Conservation (phyloP, 2,329 filamentous ascomycete species). For the Ophiosphaerella korrae region DNA sequence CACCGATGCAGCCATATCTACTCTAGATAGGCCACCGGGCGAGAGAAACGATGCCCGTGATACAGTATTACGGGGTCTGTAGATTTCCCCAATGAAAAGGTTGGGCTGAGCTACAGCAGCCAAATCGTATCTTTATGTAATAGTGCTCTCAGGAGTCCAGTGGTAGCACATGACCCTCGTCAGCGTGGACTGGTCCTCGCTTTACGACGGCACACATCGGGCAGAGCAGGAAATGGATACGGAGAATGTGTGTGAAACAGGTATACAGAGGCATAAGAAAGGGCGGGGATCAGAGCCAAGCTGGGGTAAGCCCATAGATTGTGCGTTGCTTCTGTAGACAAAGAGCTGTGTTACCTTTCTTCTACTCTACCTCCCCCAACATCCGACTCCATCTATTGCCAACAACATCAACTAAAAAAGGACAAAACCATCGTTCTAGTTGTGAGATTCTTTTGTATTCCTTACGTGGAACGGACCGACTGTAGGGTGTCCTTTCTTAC, state of each 20-base stretch:
- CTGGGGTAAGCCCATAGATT: conserved; percentile 3
- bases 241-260: conserved; percentile 7
- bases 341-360: conserved; percentile 4
- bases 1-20: neutral
- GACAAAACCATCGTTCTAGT: neutral
- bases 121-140: conserved; percentile 27
- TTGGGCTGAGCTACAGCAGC: conserved; percentile 4
- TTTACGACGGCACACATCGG: conserved; percentile 40
- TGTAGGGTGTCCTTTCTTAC: neutral
- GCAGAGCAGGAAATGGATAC: conserved; percentile 19
- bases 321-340: conserved; percentile 18
- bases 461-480: too few species aligned
- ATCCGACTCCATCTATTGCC: too few species aligned
- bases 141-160: conserved; percentile 17
- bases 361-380: neutral
- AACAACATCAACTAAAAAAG: neutral
- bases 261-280: conserved; percentile 10
- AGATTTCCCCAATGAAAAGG: conserved; percentile 1
- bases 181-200: conserved; percentile 28
- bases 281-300: conserved; percentile 1
- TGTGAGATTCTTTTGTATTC: neutral
- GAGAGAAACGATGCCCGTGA: too few species aligned
- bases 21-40: too few species aligned
- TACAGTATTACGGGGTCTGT: neutral
- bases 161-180: conserved; percentile 32